Base-by-base conservation (phyloP, 1,284 basidiomycete genomes). In the Cryptococcus maquisensis region DNA sequence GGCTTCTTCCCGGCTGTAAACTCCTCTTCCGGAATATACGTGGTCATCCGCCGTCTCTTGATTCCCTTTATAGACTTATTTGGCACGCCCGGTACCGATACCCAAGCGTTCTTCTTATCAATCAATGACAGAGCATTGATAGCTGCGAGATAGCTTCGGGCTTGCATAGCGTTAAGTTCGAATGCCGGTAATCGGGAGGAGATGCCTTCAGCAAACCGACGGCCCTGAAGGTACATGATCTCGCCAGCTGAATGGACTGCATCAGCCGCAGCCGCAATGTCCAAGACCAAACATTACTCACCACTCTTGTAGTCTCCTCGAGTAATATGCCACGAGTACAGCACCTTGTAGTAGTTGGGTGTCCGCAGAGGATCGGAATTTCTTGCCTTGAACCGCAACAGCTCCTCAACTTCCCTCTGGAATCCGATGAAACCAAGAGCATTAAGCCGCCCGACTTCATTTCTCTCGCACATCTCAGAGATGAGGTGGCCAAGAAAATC, bases 301-400 rank as follows among this genome's bases (percentile, higher is more conserved):
- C 91, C 92, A 68, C 84, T 90, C 49, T 89, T 83, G 77, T 92
- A 92, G 71, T 96, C 90, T 35, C 88, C 88, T 72, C 88, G 81
- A 50, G 83, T 81, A 60, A 87, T 84, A 73, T 91, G 87, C 89
- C 93, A 98, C 47, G 91, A 87, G 78, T 98, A 97, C n/a, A 98
- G 78, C 55, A 98, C 89, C 63, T 85, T 83, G 48, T 92, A 89
- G 79, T 97, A 98, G 69, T 87, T 87, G 0, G 94, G 94, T 42
- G 81, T 82, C 41, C 86, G 79, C 49, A 90, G 82, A 44, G 95
- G 92, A 77, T 98, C 90, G 20, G 87, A 88, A 73, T 98, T 96
- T 58, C 94, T 84, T 10, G 92, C 91, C 75, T 97, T 96, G 81
- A 96, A 98, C 40, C 87, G 84, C 46, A 99, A 80, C 18, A 88